Evolutionary conservation across 768 basidiomycete species (phyloP).

Genomic region (Naganishia friedmannii): DNA sequence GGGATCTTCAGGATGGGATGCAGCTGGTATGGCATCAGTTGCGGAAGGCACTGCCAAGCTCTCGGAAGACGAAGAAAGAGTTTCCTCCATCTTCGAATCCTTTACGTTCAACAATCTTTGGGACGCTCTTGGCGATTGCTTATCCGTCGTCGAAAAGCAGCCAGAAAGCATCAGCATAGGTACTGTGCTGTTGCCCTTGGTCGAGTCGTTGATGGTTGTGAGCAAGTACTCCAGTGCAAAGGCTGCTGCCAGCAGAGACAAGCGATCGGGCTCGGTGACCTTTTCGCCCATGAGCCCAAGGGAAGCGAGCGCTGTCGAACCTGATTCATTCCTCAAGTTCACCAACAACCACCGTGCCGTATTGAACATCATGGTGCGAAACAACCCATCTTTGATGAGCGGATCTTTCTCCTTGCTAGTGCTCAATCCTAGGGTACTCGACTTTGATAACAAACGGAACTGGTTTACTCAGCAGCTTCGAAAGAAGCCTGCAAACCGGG

Average conservation of each 20-base stretch:
- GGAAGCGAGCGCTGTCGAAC: conserved; percentile 63
- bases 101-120: conserved; percentile 88
- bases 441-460: conserved; percentile 99
- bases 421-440: conserved; percentile 90
- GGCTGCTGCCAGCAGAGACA: conserved; percentile 55
- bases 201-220: conserved; percentile 96
- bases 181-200: conserved; percentile 85
- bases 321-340: conserved; percentile 87
- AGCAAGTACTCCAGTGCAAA: conserved; percentile 88
- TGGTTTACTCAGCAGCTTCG: conserved; percentile 52
- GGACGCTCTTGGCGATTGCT: conserved; percentile 83
- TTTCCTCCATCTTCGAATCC: conserved; percentile 81
- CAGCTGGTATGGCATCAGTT: conserved; percentile 37
- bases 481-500: conserved; percentile 36
- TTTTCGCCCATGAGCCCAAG: conserved; percentile 36
- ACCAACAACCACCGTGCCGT: conserved; percentile 90
- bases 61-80: conserved; percentile 59
- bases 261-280: conserved; percentile 43
- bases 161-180: conserved; percentile 81
- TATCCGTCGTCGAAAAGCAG: conserved; percentile 75
- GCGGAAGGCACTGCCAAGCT: conserved; percentile 26
- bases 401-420: conserved; percentile 96
- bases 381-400: conserved; percentile 95
- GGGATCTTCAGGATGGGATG: conserved; percentile 37
- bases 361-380: conserved; percentile 94